phyloP scores from a whole-genome alignment of 768 basidiomycete species.

The Lactarius vividus region DNA sequence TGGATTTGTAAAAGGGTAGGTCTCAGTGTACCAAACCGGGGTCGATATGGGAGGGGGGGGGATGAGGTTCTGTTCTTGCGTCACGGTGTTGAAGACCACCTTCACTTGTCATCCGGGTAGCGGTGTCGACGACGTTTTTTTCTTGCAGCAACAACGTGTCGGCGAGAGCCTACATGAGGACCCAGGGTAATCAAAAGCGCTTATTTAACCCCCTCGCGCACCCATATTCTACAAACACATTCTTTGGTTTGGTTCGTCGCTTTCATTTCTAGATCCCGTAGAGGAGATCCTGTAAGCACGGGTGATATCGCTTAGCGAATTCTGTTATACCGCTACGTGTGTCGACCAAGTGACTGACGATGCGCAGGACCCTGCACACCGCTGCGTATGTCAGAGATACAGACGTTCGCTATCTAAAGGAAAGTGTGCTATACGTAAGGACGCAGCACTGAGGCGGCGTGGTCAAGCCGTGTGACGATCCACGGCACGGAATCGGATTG shows the following conservation, averaged over 20 bases:
- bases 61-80: conserved; percentile 41
- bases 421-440: background rate
- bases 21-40: background rate
- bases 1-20: too few species aligned
- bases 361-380: conserved; percentile 46
- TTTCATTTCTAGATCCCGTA: conserved; percentile 49
- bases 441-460: background rate
- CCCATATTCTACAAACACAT: conserved; percentile 66
- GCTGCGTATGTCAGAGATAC: background rate
- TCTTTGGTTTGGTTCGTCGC: conserved; percentile 74
- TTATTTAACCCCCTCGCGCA: conserved; percentile 79
- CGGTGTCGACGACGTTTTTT: conserved; percentile 53
- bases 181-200: conserved; percentile 67
- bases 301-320: conserved; percentile 69
- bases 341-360: conserved; percentile 68
- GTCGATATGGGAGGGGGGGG: background rate
- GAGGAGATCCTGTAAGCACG: conserved; percentile 41
- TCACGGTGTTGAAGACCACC: conserved; percentile 76
- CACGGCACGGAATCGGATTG: conserved; percentile 44
- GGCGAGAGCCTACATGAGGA: conserved; percentile 50
- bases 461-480: background rate
- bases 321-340: conserved; percentile 39
- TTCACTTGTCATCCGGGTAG: conserved; percentile 67
- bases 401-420: background rate
- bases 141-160: conserved; percentile 39